Evolutionary conservation across 352 stramenopile genomes (phyloP), one percentile per base, ranked within the genome.

Genomic region (Phytophthora pinifolia): DNA sequence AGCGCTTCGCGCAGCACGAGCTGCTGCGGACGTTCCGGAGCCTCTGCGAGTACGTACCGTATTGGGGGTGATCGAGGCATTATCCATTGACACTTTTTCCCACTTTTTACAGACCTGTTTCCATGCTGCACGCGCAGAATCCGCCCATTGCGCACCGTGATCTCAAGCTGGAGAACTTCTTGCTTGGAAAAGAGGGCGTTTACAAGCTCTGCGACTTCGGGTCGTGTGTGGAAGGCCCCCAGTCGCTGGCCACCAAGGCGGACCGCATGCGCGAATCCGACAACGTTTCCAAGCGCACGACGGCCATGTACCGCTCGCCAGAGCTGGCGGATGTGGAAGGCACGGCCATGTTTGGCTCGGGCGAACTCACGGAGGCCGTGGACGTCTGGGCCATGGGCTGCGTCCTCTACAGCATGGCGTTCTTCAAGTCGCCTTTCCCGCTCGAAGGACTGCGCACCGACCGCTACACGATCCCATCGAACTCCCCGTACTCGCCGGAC

Each of bases 111-210:
- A 92, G 81, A 6, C 79, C 82, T 9, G 76, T 91, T 30, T 66
- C 64, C 12, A 46, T 86, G 52, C 54, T 93, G 15, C 80, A 93
- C 53, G 54, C 66, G 30, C 78, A 96, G 35, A 72, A 93, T 27
- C 93, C 95, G 25, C 83, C 96, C 1, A 92, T 99, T 47, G 89
- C 96, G 2, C 96, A 99, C 63, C 86, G 96, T 27, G 96, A 99
- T 74, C 71, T 99, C 17, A 99, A 99, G 74, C 83, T 98, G 20
- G 96, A 99, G 62, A 99, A 99, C 72, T 97, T 99, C 50, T 67
- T 99, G 7, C 68, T 98, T 18, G 81, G 72, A 3, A 85, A 81
- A 36, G 89, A 96, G 38, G 65, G 72, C n/a, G 62, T 95, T 2
- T 98, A 98, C 81, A 98, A 98, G 59, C 64, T 99, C 15, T 98